A percentile compares a stretch with the other conserved stretches of the same genome.
Evolutionary conservation across 805 yeast genomes (phyloP).

Genomic region (Kurtzmaniella fragi): DNA sequence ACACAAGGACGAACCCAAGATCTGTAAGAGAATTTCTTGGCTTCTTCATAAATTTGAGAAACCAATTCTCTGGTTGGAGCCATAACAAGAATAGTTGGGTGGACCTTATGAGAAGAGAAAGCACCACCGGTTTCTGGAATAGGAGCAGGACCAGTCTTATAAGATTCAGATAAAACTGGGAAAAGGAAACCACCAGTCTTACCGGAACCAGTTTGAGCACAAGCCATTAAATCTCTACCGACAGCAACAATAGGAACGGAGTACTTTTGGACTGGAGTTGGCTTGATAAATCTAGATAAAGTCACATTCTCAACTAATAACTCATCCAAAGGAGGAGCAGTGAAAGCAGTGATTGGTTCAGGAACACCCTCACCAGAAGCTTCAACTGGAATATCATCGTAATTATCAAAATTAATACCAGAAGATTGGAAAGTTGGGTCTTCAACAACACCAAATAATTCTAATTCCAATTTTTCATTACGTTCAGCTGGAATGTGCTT

Average conservation of each 20-base stretch:
- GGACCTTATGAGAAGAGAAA: conserved; percentile 70
- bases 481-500: conserved; percentile 77
- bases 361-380: conserved; percentile 95
- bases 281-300: conserved; percentile 86
- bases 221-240: conserved; percentile 92
- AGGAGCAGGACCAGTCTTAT: conserved; percentile 78
- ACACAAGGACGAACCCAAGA: conserved; percentile 98
- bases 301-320: conserved; percentile 82
- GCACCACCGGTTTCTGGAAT: conserved; percentile 42
- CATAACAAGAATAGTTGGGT: conserved; percentile 90
- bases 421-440: conserved; percentile 80
- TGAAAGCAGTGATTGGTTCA: conserved; percentile 83
- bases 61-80: conserved; percentile 99
- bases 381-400: conserved; percentile 98
- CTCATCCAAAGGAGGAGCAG: conserved; percentile 86
- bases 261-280: conserved; percentile 95
- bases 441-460: conserved; percentile 76
- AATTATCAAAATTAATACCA: conserved; percentile 97
- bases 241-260: conserved; percentile 87
- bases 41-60: conserved; percentile 93
- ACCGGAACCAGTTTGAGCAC: conserved; percentile 99
- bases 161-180: conserved; percentile 93
- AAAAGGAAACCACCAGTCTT: conserved; percentile 99
- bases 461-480: conserved; percentile 66
- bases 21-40: conserved; percentile 92